Evolutionary conservation across 768 basidiomycete genomes (phyloP).

Genomic region (Trametes gibbosa): DNA sequence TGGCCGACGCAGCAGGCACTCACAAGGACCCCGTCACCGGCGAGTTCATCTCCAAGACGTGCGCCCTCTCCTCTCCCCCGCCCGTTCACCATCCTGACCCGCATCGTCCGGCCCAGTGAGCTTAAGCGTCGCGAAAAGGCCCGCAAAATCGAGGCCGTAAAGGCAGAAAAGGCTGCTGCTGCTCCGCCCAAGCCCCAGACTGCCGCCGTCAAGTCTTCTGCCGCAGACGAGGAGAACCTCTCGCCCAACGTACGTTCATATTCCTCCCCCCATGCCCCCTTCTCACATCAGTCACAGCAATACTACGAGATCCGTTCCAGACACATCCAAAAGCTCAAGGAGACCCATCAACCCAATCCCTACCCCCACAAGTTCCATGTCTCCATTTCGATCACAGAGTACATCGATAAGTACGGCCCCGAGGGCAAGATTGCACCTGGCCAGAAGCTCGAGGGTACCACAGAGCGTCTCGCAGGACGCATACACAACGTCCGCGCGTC

Average conservation of each 20-base stretch:
- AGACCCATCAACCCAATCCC: conserved; percentile 84
- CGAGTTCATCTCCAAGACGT: conserved; percentile 97
- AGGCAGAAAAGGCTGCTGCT: conserved; percentile 69
- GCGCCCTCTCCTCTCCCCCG: conserved; percentile 31
- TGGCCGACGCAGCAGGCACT: conserved; percentile 38
- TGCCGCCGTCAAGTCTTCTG: conserved; percentile 35
- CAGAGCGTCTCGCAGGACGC: conserved; percentile 79
- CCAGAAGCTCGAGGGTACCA: conserved; percentile 54
- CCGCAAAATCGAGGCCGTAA: conserved; percentile 68
- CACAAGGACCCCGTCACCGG: conserved; percentile 87
- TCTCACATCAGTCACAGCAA: conserved; percentile 55
- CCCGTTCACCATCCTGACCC: conserved; percentile 26
- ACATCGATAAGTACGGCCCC: conserved; percentile 67
- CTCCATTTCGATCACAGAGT: conserved; percentile 66
- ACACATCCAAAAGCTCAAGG: conserved; percentile 81
- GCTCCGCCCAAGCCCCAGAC: conserved; percentile 38
- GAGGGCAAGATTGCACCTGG: conserved; percentile 72
- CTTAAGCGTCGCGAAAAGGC: conserved; percentile 92
- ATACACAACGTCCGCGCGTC: conserved; percentile 87
- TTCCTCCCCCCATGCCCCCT: background rate
- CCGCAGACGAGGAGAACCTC: conserved; percentile 73
- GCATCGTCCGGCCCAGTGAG: conserved; percentile 55
- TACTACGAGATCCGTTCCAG: conserved; percentile 93
- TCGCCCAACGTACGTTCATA: conserved; percentile 76
- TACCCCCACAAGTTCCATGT: conserved; percentile 99